Evolutionary conservation across 2,329 filamentous ascomycete genomes (phyloP).

Genomic region (Nothophoma quercina): DNA sequence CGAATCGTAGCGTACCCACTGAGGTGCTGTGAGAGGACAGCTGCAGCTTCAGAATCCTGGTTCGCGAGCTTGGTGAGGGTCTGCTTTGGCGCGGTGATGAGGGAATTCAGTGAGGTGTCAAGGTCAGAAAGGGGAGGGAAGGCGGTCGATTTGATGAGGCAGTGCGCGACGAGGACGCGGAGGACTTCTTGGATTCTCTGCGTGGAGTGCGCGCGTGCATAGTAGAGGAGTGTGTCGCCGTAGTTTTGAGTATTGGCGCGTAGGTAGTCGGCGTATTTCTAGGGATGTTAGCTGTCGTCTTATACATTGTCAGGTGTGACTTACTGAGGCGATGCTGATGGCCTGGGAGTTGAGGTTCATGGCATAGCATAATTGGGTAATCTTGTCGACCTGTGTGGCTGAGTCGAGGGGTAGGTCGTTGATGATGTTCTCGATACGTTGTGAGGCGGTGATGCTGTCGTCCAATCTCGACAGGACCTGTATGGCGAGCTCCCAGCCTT

Average conservation of each 20-base stretch:
- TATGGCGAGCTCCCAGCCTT: constrained; percentile 91
- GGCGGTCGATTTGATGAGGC: constrained; percentile 81
- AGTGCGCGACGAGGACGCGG: constrained; percentile 86
- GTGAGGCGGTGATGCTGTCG: constrained; percentile 72
- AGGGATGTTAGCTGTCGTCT: constrained; percentile 25
- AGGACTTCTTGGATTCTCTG: constrained; percentile 85
- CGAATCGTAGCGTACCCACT: constrained; percentile 92
- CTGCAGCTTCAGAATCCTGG: constrained; percentile 80
- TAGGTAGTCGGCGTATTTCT: constrained; percentile 85
- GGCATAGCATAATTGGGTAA: constrained; percentile 78
- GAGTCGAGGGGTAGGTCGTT: constrained; percentile 76
- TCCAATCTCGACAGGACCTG: constrained; percentile 84
- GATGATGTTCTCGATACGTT: constrained; percentile 77
- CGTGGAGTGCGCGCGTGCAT: constrained; percentile 80
- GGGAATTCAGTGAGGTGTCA: constrained; percentile 72
- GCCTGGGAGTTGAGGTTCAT: constrained; percentile 82
- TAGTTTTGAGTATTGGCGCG: constrained; percentile 77
- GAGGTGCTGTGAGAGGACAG: constrained; percentile 82
- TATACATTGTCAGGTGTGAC: constrained; percentile 36
- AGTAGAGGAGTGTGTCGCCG: constrained; percentile 88
- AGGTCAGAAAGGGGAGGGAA: constrained; percentile 77
- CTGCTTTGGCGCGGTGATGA: constrained; percentile 75
- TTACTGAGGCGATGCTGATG: constrained; percentile 81
- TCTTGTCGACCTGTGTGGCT: constrained; percentile 76
- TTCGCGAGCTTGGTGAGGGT: constrained; percentile 76